phyloP scores from a whole-genome alignment of 768 basidiomycete genomes.

The Crepidotus variabilis region DNA sequence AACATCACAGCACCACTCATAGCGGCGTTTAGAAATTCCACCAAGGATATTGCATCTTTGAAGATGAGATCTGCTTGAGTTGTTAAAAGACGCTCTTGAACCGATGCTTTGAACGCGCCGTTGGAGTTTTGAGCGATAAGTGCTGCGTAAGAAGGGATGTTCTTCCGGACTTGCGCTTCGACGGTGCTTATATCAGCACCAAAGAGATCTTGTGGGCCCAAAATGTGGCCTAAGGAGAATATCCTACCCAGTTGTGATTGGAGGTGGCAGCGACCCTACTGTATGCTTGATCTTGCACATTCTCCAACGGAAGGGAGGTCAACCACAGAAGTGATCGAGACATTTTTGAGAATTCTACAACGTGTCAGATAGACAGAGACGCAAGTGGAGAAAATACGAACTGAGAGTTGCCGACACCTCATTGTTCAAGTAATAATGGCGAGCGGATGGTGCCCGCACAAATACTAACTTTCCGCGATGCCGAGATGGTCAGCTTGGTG shows the following conservation, averaged over 20 bases:
- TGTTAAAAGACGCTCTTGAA: background rate
- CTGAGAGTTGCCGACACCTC: background rate
- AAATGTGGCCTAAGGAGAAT: background rate
- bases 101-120: background rate
- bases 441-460: conserved; percentile 1
- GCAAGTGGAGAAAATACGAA: background rate
- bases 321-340: background rate
- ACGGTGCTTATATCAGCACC: background rate
- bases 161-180: background rate
- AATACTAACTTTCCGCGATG: background rate
- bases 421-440: background rate
- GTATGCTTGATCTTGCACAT: background rate
- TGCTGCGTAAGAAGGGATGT: background rate
- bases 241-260: background rate
- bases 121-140: background rate
- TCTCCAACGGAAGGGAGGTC: conserved; percentile 2
- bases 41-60: background rate
- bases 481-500: background rate
- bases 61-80: background rate
- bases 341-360: background rate
- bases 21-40: background rate
- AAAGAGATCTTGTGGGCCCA: background rate
- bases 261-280: background rate
- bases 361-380: background rate
- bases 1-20: background rate